phyloP scores from a whole-genome alignment of 257 asterid genomes.

The Paulownia fortunei region DNA sequence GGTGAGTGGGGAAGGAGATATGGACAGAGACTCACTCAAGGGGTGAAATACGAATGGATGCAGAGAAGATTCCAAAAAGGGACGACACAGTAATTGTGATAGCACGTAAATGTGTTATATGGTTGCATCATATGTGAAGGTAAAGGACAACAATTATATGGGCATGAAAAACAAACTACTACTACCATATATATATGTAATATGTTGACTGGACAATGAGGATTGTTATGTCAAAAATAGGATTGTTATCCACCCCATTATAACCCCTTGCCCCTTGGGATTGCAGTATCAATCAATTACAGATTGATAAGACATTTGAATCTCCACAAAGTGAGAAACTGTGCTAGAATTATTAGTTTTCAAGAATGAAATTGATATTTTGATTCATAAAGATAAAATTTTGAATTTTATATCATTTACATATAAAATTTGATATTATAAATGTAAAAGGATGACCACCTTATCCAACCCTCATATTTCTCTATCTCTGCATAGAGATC shows the following conservation, averaged over 20 bases:
- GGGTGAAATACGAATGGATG: slow-evolving; percentile 34
- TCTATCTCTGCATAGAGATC: too few relatives aligned
- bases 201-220: slow-evolving; percentile 41
- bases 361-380: too few relatives aligned
- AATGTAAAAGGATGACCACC: too few relatives aligned
- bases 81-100: slow-evolving; percentile 48
- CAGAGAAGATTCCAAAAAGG: slow-evolving; percentile 58
- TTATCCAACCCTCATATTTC: too few relatives aligned
- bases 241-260: slow-evolving; percentile 29
- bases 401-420: too few relatives aligned
- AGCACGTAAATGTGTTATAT: slow-evolving; percentile 57
- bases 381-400: too few relatives aligned
- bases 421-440: too few relatives aligned
- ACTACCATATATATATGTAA: background rate
- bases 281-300: slow-evolving; percentile 20
- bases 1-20: slow-evolving; percentile 25
- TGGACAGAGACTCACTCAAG: background rate
- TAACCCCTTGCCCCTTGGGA: slow-evolving; percentile 21
- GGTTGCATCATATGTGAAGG: slow-evolving; percentile 34
- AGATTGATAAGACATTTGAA: background rate
- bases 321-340: background rate
- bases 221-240: slow-evolving; percentile 17
- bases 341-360: too few relatives aligned
- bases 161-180: slow-evolving; percentile 37
- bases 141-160: slow-evolving; percentile 39